Evolutionary conservation across 202 grass and related monocot genomes (phyloP).

Genomic region (Brachypodium distachyon): DNA sequence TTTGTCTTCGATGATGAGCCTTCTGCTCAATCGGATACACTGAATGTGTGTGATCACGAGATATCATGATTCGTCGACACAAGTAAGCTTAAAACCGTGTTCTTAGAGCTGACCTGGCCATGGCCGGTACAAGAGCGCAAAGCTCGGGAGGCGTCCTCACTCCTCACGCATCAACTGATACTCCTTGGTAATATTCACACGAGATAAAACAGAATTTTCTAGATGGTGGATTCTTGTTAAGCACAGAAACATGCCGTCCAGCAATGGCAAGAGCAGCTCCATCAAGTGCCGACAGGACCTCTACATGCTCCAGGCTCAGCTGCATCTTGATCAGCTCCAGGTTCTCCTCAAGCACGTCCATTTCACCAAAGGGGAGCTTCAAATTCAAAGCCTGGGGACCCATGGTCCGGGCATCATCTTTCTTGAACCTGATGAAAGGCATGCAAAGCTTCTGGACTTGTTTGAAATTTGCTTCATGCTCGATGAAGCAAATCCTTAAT

Average conservation of each 20-base stretch:
- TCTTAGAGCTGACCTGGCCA: no score
- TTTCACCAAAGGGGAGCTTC: slow-evolving; percentile 62
- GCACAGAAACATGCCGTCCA: slow-evolving; percentile 23
- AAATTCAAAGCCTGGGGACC: slow-evolving; percentile 47
- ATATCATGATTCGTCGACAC: not conserved
- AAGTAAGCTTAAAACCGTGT: not conserved
- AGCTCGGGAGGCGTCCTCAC: not conserved
- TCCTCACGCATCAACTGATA: not conserved
- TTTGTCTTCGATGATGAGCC: no score
- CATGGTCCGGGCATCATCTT: slow-evolving; percentile 42
- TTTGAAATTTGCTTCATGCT: slow-evolving; percentile 43
- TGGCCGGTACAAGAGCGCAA: not conserved
- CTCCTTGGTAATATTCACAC: not conserved
- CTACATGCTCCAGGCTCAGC: slow-evolving; percentile 40
- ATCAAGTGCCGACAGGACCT: slow-evolving; percentile 32
- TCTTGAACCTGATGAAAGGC: slow-evolving; percentile 69
- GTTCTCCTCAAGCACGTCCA: slow-evolving; percentile 55
- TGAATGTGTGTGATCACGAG: no score
- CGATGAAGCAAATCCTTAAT: slow-evolving; percentile 32
- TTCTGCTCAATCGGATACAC: no score
- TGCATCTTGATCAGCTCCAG: slow-evolving; percentile 62
- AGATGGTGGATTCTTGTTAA: slow-evolving; percentile 33
- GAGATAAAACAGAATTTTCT: not conserved
- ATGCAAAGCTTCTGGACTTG: slow-evolving; percentile 64
- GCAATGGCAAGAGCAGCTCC: slow-evolving; percentile 29